Base-by-base conservation (phyloP, 2,329 filamentous ascomycete genomes). In the Colletotrichum sp. region DNA sequence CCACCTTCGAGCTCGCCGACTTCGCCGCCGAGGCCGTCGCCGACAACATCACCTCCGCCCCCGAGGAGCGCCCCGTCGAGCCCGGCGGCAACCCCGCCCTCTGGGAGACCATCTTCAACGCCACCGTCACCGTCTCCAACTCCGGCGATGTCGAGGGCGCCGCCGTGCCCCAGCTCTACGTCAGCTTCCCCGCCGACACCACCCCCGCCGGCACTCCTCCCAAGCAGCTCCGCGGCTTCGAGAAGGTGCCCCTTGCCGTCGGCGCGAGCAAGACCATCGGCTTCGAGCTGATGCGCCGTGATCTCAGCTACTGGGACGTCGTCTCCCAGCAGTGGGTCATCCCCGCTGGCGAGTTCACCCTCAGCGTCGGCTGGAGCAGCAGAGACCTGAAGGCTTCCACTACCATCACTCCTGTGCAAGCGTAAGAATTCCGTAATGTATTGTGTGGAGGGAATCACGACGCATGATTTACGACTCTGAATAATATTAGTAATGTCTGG, bases 41-140 rank as follows among this genome's bases (percentile, higher is more conserved):
- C 69, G 73, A 78, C 52, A 73, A 77, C 22, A 76, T 85, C 72
- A 80, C 81, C 24, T 77, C 83, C 48, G 71, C 66, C 39, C 82
- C 84, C 15, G 82, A 82, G 62, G 71, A 79, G 22, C 80, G 73
- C 15, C 70, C 77, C 48, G 75, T 84, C 24, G 79, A 84, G 73
- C 89, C 91, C 16, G 91, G 91, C n/a, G 91, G 91, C 2, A 88
- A 91, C 79, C 82, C 87, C 2, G 88, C 89, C 24, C 86, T 93
- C 28, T 92, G 88, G 86, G 85, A 88, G 9, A 83, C 83, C 9
- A 78, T 92, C n/a, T 87, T 85, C 75, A 88, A 82, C 57, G 86
- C 90, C 12, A 84, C 85, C 3, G 86, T 88, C 3, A 82, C 85
- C 1, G 80, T 93, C 8, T 83, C 81, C 44, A 93, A 93, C 83